These are phyloP conservation scores for Fagopyrum homotropicum DNA, from an alignment of 148 eudicot genomes.

Conservation along the genomic window DNA sequence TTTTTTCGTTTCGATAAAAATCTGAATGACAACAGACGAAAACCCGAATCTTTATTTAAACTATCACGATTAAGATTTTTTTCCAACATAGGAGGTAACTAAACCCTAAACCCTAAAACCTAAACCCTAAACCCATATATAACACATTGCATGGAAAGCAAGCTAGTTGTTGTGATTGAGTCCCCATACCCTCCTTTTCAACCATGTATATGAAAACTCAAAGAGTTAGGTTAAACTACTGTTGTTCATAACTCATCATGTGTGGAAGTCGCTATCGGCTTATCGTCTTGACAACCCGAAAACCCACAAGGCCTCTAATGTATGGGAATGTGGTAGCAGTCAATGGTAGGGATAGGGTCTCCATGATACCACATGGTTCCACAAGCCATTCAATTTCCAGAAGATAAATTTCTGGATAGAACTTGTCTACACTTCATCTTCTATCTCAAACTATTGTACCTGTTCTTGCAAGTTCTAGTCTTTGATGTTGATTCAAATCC, in stretches of 20 bases:
- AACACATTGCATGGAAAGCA: too few relatives aligned
- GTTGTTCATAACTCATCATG: background rate
- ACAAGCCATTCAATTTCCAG: slow-evolving; percentile 1
- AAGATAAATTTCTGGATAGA: slow-evolving; percentile 13
- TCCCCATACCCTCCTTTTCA: too few relatives aligned
- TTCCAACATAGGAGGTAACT: too few relatives aligned
- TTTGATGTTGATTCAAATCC: background rate
- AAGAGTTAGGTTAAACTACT: background rate
- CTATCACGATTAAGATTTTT: too few relatives aligned
- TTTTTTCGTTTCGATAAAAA: too few relatives aligned
- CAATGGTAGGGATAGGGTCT: slow-evolving; percentile 9
- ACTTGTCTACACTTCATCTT: background rate
- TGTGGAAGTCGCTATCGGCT: background rate
- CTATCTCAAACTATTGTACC: background rate
- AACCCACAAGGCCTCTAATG: slow-evolving; percentile 4
- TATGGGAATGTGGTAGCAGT: slow-evolving; percentile 10
- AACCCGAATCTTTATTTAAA: too few relatives aligned
- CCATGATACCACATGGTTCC: slow-evolving; percentile 4
- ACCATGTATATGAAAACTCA: too few relatives aligned
- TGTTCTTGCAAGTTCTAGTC: background rate
- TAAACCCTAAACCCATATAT: too few relatives aligned
- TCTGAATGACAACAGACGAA: too few relatives aligned
- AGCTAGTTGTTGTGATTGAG: too few relatives aligned
- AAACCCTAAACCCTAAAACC: too few relatives aligned
- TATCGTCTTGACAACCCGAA: background rate